Evolutionary conservation across 768 basidiomycete genomes (phyloP).

Genomic region (Podaxis mareebaensis): DNA sequence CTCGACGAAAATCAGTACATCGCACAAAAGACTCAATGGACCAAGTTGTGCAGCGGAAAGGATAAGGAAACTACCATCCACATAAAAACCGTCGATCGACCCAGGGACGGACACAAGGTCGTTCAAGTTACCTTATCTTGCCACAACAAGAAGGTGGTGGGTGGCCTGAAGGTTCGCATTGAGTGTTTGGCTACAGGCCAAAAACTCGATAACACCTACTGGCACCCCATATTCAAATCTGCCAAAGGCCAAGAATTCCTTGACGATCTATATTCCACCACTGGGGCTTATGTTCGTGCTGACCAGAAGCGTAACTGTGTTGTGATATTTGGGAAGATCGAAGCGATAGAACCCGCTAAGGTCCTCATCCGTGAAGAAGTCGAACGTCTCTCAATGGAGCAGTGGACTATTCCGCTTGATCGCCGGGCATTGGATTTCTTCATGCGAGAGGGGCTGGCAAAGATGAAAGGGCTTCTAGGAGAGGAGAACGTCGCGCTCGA

Average conservation of each 20-base stretch:
- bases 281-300: conserved; percentile 41
- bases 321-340: conserved; percentile 45
- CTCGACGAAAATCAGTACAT: conserved; percentile 50
- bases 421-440: conserved; percentile 48
- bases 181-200: conserved; percentile 55
- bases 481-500: conserved; percentile 53
- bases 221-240: conserved; percentile 47
- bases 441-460: conserved; percentile 46
- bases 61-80: conserved; percentile 23
- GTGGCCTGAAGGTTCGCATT: conserved; percentile 58
- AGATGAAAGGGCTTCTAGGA: conserved; percentile 53
- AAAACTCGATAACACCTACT: conserved; percentile 41
- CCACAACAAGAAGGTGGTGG: conserved; percentile 51
- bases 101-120: conserved; percentile 23
- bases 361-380: conserved; percentile 48
- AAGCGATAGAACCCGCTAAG: conserved; percentile 41
- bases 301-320: conserved; percentile 48
- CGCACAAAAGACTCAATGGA: conserved; percentile 52
- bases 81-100: conserved; percentile 30
- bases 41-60: conserved; percentile 40
- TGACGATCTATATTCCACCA: conserved; percentile 29
- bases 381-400: conserved; percentile 43
- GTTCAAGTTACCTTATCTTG: conserved; percentile 45
- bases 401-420: conserved; percentile 40
- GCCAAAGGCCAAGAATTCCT: conserved; percentile 35